These are phyloP conservation scores for Yamadazyma sp. DNA, from an alignment of 805 yeast genomes.

Conservation along the genomic window DNA sequence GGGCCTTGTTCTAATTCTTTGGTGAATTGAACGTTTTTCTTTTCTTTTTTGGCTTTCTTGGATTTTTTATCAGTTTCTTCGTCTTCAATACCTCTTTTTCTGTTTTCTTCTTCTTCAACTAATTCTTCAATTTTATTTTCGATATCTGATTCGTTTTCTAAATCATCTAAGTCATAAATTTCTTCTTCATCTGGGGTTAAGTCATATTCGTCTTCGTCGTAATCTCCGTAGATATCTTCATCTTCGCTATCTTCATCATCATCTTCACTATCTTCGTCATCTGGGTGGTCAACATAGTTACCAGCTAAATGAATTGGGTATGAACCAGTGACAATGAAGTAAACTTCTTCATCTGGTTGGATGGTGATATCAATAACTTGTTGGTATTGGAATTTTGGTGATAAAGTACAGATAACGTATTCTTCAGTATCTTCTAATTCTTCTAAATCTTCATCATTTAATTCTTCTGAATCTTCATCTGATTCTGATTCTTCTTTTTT, in stretches of 20 bases:
- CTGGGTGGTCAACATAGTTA: conserved; percentile 95
- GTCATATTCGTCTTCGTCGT: conserved; percentile 54
- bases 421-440: conserved; percentile 80
- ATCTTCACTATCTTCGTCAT: conserved; percentile 63
- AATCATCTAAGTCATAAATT: conserved; percentile 61
- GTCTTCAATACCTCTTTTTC: conserved; percentile 33
- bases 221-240: conserved; percentile 46
- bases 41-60: conserved; percentile 44
- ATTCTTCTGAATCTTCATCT: conserved; percentile 51
- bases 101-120: conserved; percentile 45
- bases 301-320: conserved; percentile 91
- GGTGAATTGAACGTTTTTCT: conserved; percentile 78
- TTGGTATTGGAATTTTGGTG: conserved; percentile 82
- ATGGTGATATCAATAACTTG: conserved; percentile 89
- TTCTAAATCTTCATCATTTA: conserved; percentile 52
- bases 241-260: conserved; percentile 42
- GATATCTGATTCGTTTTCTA: conserved; percentile 67
- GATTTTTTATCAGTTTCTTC: conserved; percentile 24
- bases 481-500: conserved; percentile 14
- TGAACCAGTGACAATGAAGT: conserved; percentile 93
- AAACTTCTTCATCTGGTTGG: conserved; percentile 90
- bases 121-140: conserved; percentile 74
- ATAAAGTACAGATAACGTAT: conserved; percentile 81
- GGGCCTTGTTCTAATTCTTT: conserved; percentile 95
- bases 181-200: conserved; percentile 79